Evolutionary conservation across 768 basidiomycete species (phyloP).

Genomic region (Botryobasidium botryosum): DNA sequence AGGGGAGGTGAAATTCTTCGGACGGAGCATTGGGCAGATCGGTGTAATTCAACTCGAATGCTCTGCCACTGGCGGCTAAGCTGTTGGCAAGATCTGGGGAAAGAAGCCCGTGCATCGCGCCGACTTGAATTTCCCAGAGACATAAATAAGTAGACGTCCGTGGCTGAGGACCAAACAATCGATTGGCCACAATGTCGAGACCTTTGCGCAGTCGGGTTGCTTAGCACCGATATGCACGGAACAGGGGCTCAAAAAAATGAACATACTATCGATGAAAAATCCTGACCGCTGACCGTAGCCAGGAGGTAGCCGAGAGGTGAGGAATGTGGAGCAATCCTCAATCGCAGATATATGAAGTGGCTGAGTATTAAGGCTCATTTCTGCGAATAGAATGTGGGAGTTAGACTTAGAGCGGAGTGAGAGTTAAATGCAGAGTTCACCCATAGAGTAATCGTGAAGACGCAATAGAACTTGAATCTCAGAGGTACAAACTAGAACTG

Average conservation of each 20-base stretch:
- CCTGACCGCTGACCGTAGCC: slow-evolving; percentile 1
- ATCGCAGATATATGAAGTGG: slow-evolving; percentile 38
- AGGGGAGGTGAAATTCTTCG: slow-evolving; percentile 36
- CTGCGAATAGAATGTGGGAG: slow-evolving; percentile 23
- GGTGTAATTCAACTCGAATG: slow-evolving; percentile 51
- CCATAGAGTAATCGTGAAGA: slow-evolving; percentile 80
- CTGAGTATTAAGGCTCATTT: slow-evolving; percentile 60
- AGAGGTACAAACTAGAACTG: slow-evolving; percentile 39
- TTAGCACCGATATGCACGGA: not conserved
- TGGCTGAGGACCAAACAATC: slow-evolving; percentile 81
- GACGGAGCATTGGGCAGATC: slow-evolving; percentile 76
- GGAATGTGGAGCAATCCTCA: slow-evolving; percentile 21
- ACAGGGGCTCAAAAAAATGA: not conserved
- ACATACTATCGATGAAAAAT: slow-evolving; percentile 33
- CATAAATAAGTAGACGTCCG: slow-evolving; percentile 75
- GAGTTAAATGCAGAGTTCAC: slow-evolving; percentile 24
- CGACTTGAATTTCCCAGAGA: slow-evolving; percentile 78
- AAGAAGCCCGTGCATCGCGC: slow-evolving; percentile 37
- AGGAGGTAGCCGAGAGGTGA: slow-evolving; percentile 1
- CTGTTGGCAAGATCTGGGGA: slow-evolving; percentile 36
- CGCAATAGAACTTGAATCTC: slow-evolving; percentile 61
- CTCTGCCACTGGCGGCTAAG: slow-evolving; percentile 34
- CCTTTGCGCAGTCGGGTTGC: slow-evolving; percentile 31
- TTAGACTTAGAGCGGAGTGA: not conserved
- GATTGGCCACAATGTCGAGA: slow-evolving; percentile 62